Base-by-base conservation (phyloP, 2,329 filamentous ascomycete genomes). In the Sclerotinia minor region DNA sequence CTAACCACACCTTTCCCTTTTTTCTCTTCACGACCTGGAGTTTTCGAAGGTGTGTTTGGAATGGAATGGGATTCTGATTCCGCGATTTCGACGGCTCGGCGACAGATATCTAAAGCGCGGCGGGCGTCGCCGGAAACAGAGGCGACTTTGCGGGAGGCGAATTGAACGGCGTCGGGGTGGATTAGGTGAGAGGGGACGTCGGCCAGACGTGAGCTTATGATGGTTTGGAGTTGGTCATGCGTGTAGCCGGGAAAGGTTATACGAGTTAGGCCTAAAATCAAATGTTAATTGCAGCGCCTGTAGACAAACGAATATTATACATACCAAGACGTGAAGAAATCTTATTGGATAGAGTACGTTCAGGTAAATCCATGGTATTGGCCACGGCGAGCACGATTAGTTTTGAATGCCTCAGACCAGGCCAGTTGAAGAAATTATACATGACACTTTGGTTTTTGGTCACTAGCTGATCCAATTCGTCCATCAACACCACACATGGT, bases 361-460 rank as follows among this genome's bases (percentile, higher is more conserved):
- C 95, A 0, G 95, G 95, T 68, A 99, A 81, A 80, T 99, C 95
- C 95, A 99, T 99, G 32, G 95, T 99, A 79, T 99, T 99, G 64
- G 95, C 96, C 24, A 99, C 95, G 15, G 96, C 96, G 8, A 99
- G 87, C 8, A 99, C 96, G 78, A 99, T 97, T 55, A 99, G 84
- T 60, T 94, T 88, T 65, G 92, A 97, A 79, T 99, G 94, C 61
- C 92, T 87, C 65, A 98, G 83, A 15, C 92, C 91, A 5, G 95
- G 95, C 95, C 95, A 99, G 77, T 99, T 99, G 85, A 99, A 99
- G 79, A 99, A 99, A 79, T 99, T 99, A 81, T 99, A 99, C 95
- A 99, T 99, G 80, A 99, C 95, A n/a, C 92, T 94, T 78, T 99
- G 96, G 75, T 97, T 98, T 76, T 94, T 95, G 17, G 95, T 99